phyloP scores from a whole-genome alignment of 2,329 filamentous ascomycete species.

The Chrysoporthe puriensis region DNA sequence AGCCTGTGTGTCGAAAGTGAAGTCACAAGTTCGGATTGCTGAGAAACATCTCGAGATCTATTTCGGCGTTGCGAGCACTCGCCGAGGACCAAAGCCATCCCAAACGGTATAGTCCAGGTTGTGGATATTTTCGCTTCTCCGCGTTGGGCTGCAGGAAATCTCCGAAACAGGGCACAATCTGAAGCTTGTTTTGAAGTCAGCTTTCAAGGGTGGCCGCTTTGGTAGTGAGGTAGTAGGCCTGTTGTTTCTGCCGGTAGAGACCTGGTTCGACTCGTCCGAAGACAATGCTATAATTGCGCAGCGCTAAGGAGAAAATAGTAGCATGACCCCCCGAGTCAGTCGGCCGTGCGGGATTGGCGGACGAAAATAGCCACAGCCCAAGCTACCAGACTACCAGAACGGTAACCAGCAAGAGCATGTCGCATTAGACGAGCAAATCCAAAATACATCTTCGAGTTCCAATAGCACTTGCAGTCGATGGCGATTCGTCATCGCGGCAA shows the following conservation, averaged over 20 bases:
- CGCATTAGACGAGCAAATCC: background rate
- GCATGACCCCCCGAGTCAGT: background rate
- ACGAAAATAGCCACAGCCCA: background rate
- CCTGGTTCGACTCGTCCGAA: background rate
- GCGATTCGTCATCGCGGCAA: background rate
- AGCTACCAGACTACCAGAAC: background rate
- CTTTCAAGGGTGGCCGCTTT: background rate
- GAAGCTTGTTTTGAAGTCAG: constrained; percentile 1
- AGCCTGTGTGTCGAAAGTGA: background rate
- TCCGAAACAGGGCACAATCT: background rate
- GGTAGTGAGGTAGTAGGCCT: background rate
- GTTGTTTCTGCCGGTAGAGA: background rate
- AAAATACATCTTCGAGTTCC: background rate
- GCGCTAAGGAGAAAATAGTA: background rate
- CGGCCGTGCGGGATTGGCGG: background rate
- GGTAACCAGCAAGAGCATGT: background rate
- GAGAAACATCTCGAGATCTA: background rate
- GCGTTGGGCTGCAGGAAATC: background rate
- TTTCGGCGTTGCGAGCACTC: background rate
- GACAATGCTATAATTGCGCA: background rate
- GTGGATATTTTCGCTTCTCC: background rate
- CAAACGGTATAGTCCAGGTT: background rate
- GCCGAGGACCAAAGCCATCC: background rate
- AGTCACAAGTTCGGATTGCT: background rate
- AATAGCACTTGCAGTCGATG: background rate